Conservation (phyloP, 768 basidiomycete species). For the Xerocomellus amylosporus region DNA sequence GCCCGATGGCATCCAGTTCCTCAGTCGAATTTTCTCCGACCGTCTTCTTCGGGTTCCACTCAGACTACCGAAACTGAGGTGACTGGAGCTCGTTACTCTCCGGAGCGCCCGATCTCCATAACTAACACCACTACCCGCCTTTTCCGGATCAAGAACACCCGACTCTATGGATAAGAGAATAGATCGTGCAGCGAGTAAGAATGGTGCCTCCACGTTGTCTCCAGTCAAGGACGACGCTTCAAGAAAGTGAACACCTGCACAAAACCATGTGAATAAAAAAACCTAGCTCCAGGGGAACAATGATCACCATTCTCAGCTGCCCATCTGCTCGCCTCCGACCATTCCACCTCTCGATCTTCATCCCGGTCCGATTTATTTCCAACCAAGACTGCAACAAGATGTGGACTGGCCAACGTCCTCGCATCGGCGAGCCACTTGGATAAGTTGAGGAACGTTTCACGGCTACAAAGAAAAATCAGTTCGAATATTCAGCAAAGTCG, state of each 20-base stretch:
- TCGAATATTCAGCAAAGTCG: background rate
- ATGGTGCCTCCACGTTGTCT: constrained; percentile 93
- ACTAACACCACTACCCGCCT: constrained; percentile 91
- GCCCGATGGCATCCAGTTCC: constrained; percentile 58
- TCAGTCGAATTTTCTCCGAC: constrained; percentile 58
- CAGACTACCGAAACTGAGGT: constrained; percentile 80
- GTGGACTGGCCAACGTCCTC: constrained; percentile 86
- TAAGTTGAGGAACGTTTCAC: constrained; percentile 81
- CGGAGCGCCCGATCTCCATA: constrained; percentile 93
- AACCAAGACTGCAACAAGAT: constrained; percentile 85
- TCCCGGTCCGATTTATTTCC: constrained; percentile 96
- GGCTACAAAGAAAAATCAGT: constrained; percentile 47
- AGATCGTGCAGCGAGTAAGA: constrained; percentile 80
- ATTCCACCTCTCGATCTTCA: constrained; percentile 93
- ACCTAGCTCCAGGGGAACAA: background rate
- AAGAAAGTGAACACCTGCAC: constrained; percentile 85
- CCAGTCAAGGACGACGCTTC: constrained; percentile 91
- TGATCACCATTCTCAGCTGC: constrained; percentile 87
- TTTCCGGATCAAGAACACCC: constrained; percentile 88
- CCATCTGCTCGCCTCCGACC: constrained; percentile 93
- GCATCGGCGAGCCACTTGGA: constrained; percentile 93
- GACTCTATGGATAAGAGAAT: constrained; percentile 91
- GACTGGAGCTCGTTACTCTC: constrained; percentile 87
- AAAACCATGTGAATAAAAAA: constrained; percentile 1
- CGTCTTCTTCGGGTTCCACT: constrained; percentile 61